Evolutionary conservation across 495 filamentous ascomycete species (phyloP), one percentile per base, ranked within the genome.

Genomic region (Podospora comata): DNA sequence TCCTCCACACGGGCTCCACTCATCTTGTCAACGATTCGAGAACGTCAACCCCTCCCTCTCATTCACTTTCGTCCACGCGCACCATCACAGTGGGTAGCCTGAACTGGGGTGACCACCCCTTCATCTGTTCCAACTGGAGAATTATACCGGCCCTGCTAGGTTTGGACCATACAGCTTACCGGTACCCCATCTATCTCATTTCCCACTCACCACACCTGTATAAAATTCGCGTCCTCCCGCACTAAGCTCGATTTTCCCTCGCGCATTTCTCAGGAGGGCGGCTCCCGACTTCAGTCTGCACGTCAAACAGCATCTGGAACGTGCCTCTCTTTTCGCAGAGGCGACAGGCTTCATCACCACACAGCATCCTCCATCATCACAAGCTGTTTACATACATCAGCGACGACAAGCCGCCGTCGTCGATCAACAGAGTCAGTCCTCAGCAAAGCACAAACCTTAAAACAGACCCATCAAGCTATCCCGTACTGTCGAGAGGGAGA

Each of bases 171-270:
- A 62, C 60, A 30, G 60, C 7, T 62, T 62, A 15, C 30, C 26
- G 23, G 7, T 62, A 30, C 30, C 4, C 23, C 18, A 58, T 71
- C 68, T 66, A 68, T 75, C 64, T 62, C 67, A 69, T 62, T 70
- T 73, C 58, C 65, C 60, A 63, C 58, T 19, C 18, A 34, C 30
- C 18, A 34, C 39, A 62, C 39, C 65, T 66, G 59, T 76, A 76
- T 78, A 78, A 76, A 72, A 69, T 68, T 74, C 70, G 67, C 58
- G 55, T 61, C 67, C 65, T 68, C 72, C 75, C 74, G 71, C 73
- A 74, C 74, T 76, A 76, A 60, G 68, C 76, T 75, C 69, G 65
- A 76, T 78, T 75, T 74, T 74, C 73, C 69, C 70, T 68, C 70
- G 70, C 65, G 60, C 68, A 65, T 72, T 68, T 66, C 70, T 55